Percentiles rank a stretch among this genome's conserved stretches.
Conservation (phyloP, 495 filamentous ascomycete species). For the Paragyromitra xinjiangensis region DNA sequence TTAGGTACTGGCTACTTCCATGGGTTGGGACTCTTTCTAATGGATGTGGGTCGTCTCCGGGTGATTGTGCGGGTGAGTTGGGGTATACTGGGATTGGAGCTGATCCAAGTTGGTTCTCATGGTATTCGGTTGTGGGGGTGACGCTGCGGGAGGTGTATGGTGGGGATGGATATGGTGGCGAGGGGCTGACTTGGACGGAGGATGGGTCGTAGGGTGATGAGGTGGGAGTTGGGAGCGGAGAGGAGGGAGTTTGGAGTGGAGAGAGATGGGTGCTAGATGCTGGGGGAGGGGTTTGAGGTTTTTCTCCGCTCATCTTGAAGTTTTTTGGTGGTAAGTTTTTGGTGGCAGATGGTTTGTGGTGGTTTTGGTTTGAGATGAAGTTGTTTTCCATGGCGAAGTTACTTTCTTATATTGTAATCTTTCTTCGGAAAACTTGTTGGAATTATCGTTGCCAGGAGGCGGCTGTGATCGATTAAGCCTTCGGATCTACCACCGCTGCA, state of each 20-base stretch:
- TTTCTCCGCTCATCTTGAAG: neutral
- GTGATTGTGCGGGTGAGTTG: neutral
- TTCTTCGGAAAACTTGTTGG: neutral
- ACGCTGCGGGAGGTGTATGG: neutral
- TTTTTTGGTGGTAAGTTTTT: neutral
- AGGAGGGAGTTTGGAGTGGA: neutral
- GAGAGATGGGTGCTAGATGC: neutral
- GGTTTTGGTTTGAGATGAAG: neutral
- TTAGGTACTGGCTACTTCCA: constrained; percentile 18
- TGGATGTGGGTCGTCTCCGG: neutral
- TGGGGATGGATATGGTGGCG: no score
- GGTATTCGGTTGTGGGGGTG: neutral
- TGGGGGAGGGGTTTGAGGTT: neutral
- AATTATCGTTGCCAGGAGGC: neutral
- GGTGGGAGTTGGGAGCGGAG: neutral
- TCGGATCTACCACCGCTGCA: neutral
- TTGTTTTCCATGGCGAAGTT: no score
- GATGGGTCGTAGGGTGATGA: neutral
- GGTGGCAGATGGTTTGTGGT: neutral
- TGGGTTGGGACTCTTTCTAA: neutral
- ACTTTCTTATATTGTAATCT: neutral
- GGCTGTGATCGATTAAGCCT: neutral
- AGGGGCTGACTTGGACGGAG: neutral
- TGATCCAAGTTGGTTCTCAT: neutral
- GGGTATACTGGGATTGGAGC: neutral